Base-by-base conservation (phyloP, 2,329 filamentous ascomycete species). In the Domatiomyces globalis region DNA sequence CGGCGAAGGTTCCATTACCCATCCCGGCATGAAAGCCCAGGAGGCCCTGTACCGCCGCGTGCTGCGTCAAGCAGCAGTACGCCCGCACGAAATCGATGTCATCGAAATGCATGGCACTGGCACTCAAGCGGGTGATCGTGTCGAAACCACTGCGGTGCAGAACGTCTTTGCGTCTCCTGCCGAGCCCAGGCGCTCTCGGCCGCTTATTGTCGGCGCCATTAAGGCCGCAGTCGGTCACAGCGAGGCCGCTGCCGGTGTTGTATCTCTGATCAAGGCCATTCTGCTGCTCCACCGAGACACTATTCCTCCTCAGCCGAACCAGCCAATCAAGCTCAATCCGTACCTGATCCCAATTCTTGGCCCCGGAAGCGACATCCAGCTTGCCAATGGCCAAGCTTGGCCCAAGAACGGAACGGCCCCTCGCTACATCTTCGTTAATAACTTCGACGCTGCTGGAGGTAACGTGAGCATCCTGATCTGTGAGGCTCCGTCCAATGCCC, bases 391-490 rank as follows among this genome's bases (percentile, higher is more conserved):
- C n/a, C n/a, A n/a, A n/a, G n/a, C n/a, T n/a, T n/a, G n/a, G n/a
- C n/a, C n/a, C n/a, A n/a, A n/a, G n/a, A n/a, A n/a, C n/a, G n/a
- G n/a, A n/a, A n/a, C n/a, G n/a, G n/a, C n/a, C n/a, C n/a, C n/a
- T n/a, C 63, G 73, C 3, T 64, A 63, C 19, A 65, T 71, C n/a
- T 65, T 69, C 19, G 66, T 83, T 57, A 85, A 85, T 69, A 84
- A 84, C 67, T 85, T 84, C 62, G 78, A 77, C 55, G 83, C 83
- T 4, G 80, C 83, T 49, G 83, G 83, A 56, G 83, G 83, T 33
- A 87, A 87, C 65, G 84, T 82, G 1, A 77, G 79, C 12, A 63
- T 85, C 19, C 64, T 86, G 5, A 60, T 86, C 1, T n/a, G n/a
- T n/a, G n/a, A n/a, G n/a, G n/a, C 69, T 71, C 1, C 77, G 84